Percentiles rank a stretch among this genome's conserved stretches.
These are phyloP conservation scores for Puccinellia tenuiflora DNA, from an alignment of 176 grass and related monocot species.

Conservation along the genomic window DNA sequence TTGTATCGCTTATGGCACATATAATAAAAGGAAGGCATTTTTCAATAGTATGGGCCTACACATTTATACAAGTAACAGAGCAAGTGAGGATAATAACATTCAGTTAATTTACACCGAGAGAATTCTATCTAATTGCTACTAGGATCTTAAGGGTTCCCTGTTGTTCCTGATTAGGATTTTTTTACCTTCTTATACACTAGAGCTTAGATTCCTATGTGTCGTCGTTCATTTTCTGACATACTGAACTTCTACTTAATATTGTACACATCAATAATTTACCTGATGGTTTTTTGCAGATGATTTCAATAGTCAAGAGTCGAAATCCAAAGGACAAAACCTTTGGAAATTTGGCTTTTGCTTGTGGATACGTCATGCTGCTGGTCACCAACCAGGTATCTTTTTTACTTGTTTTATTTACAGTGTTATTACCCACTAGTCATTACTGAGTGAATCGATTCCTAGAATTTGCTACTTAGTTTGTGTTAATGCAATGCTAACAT, in stretches of 20 bases:
- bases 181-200: not conserved
- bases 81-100: not conserved
- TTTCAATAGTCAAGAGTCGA: slow-evolving; percentile 49
- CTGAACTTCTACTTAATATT: slow-evolving; percentile 8
- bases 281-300: slow-evolving; percentile 33
- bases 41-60: not conserved
- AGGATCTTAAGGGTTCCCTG: not conserved
- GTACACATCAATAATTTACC: not conserved
- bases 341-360: slow-evolving; percentile 41
- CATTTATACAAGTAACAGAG: not conserved
- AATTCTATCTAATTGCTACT: not conserved
- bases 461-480: not conserved
- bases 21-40: not conserved
- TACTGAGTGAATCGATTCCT: not conserved
- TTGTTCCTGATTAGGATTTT: not conserved
- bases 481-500: not conserved
- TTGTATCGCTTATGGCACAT: not conserved
- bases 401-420: not conserved
- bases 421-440: not conserved
- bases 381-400: slow-evolving; percentile 37
- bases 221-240: not conserved
- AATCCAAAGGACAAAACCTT: slow-evolving; percentile 48
- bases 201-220: not conserved
- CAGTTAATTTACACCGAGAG: not conserved
- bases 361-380: slow-evolving; percentile 50